Conservation (phyloP, 2,329 filamentous ascomycete species). For the Paecilomyces fulvus region DNA sequence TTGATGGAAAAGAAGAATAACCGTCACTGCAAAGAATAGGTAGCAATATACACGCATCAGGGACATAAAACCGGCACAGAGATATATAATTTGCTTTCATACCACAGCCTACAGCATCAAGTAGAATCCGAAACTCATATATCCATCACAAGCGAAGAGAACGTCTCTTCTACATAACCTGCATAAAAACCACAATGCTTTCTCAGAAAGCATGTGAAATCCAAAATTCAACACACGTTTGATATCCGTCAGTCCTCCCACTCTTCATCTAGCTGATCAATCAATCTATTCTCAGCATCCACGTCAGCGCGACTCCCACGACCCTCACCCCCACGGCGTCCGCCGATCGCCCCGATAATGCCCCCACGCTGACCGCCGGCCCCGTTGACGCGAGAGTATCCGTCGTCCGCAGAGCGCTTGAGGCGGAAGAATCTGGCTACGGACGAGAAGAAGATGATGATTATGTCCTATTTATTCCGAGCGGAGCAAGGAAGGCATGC, state of each 20-base stretch:
- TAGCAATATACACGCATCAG: too few species aligned
- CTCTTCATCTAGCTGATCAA: slow-evolving; percentile 93
- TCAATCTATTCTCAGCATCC: slow-evolving; percentile 87
- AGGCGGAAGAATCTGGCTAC: slow-evolving; percentile 31
- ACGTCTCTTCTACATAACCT: not conserved
- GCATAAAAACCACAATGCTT: not conserved
- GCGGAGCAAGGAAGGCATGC: slow-evolving; percentile 4
- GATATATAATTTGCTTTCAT: not conserved
- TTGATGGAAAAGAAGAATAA: too few species aligned
- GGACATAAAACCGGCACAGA: too few species aligned
- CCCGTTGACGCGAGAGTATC: slow-evolving; percentile 25
- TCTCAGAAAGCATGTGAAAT: not conserved
- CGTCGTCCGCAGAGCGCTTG: slow-evolving; percentile 23
- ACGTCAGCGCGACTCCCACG: slow-evolving; percentile 37
- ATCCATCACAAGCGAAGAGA: not conserved
- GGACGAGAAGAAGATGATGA: slow-evolving; percentile 39
- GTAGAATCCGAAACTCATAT: not conserved
- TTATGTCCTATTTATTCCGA: slow-evolving; percentile 33
- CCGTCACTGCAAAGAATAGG: too few species aligned
- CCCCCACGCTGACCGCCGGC: slow-evolving; percentile 13
- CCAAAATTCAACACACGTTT: not conserved
- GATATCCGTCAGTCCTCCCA: slow-evolving; percentile 66
- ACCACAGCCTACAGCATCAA: not conserved
- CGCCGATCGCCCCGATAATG: slow-evolving; percentile 28
- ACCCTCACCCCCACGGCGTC: slow-evolving; percentile 19